Base-by-base conservation (phyloP, 208 protist species). In the Porcisia hertigi region DNA sequence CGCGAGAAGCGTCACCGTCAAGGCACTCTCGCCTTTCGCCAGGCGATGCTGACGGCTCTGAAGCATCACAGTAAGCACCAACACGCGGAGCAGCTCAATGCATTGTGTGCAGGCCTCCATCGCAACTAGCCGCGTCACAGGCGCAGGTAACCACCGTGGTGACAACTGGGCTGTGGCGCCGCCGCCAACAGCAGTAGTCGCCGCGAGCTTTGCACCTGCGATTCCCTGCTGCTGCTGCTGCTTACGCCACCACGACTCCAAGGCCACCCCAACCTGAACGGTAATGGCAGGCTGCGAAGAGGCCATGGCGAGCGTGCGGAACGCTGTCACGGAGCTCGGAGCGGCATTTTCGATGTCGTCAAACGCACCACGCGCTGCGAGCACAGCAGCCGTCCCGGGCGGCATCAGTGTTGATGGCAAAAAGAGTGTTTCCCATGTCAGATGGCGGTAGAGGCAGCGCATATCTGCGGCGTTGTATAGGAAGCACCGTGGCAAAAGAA, bases 361-460 rank as follows among this genome's bases (percentile, higher is more conserved):
- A 11, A 9, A 12, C n/a, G 34, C 57, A 39, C 71, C 71, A 52
- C 57, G 43, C 39, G 23, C 23, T 4, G 54, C 39, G 58, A 55
- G 55, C 58, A 25, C 36, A n/a, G 57, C 43, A 36, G 43, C 58
- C 41, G 71, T 53, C n/a, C 30, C 69, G 34, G 69, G 34, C 16
- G 30, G 36, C 30, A 62, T 73, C 16, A 16, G 12, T 11, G 72
- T 41, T 8, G 66, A 30, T 34, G 58, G 55, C 0, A 25, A 20
- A 14, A 82, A 77, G n/a, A 82, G 77, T 6, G 77, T 20, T 9
- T 75, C 72, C 77, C 72, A 82, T 45, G 77, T 75, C n/a, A 82
- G 64, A n/a, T 23, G 58, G 39, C 77, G 71, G 25, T 45, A n/a
- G 43, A 82, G 18, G 52, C 77, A 82, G 36, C 77, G 77, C 43